Evolutionary conservation across 202 grass and related monocot genomes (phyloP).

Genomic region (Eragrostis tef): DNA sequence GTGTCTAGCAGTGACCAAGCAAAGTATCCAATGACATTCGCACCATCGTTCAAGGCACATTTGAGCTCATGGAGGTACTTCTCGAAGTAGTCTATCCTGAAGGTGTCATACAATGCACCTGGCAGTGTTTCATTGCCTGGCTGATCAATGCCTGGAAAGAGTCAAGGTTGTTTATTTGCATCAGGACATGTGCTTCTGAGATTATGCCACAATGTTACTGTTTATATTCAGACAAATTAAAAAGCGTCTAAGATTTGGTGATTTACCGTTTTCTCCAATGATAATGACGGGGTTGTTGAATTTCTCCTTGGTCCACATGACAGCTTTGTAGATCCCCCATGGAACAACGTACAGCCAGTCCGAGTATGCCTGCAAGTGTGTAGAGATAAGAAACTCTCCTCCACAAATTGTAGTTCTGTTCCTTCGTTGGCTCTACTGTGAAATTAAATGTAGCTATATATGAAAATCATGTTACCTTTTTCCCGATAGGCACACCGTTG

Average conservation of each 20-base stretch:
- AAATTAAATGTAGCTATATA: background rate
- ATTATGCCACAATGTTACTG: background rate
- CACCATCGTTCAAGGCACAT: slow-evolving; percentile 41
- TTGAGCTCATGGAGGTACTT: slow-evolving; percentile 56
- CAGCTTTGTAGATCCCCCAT: slow-evolving; percentile 72
- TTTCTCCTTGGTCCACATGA: slow-evolving; percentile 79
- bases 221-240: background rate
- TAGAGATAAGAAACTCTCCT: background rate
- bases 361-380: slow-evolving; percentile 58
- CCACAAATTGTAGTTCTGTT: background rate
- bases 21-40: slow-evolving; percentile 51
- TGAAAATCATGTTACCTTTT: slow-evolving; percentile 45
- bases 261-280: slow-evolving; percentile 71
- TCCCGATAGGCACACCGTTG: slow-evolving; percentile 56
- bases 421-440: background rate
- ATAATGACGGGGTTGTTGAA: slow-evolving; percentile 64
- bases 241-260: background rate
- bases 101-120: slow-evolving; percentile 56
- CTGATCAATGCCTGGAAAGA: slow-evolving; percentile 68
- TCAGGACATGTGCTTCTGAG: background rate
- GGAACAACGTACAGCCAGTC: slow-evolving; percentile 82
- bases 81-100: slow-evolving; percentile 69
- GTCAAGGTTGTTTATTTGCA: background rate
- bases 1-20: slow-evolving; percentile 68
- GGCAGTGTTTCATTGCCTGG: slow-evolving; percentile 56